Percentiles rank a stretch among this genome's conserved stretches.
These are phyloP conservation scores for Xylaria scruposa DNA, from an alignment of 495 filamentous ascomycete species.

Conservation along the genomic window DNA sequence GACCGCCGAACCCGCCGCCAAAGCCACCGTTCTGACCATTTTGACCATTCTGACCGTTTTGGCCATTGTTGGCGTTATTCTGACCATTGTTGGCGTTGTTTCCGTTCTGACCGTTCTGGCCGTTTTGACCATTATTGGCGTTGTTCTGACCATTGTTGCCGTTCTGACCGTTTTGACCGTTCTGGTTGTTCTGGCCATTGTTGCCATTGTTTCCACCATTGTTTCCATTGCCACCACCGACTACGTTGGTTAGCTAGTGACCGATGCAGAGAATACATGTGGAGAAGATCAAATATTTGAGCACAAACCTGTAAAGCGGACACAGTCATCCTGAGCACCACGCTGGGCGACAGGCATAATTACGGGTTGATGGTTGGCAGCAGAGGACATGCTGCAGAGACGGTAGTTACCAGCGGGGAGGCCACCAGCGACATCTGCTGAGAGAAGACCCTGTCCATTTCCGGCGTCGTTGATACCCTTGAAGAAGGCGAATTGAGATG, in stretches of 20 bases:
- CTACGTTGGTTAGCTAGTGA: constrained; percentile 35
- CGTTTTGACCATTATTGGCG: background rate
- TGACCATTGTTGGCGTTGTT: too few species aligned
- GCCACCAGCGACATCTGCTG: constrained; percentile 63
- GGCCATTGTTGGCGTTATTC: constrained; percentile 9
- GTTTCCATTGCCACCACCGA: constrained; percentile 34
- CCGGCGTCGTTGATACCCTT: constrained; percentile 78
- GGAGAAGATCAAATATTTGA: constrained; percentile 7
- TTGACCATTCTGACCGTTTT: constrained; percentile 19
- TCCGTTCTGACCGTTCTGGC: constrained; percentile 21
- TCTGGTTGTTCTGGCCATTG: constrained; percentile 13
- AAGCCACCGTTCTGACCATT: constrained; percentile 24
- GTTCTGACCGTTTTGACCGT: background rate
- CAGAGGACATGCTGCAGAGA: constrained; percentile 71
- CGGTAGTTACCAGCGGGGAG: constrained; percentile 72
- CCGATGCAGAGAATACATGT: constrained; percentile 12
- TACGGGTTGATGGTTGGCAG: constrained; percentile 79
- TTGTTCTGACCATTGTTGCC: constrained; percentile 26
- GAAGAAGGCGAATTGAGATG: constrained; percentile 72
- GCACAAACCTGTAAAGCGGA: constrained; percentile 60
- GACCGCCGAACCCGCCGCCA: background rate
- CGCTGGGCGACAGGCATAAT: constrained; percentile 79
- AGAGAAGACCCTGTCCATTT: constrained; percentile 65
- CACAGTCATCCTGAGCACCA: constrained; percentile 76
- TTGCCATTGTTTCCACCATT: constrained; percentile 22